Base-by-base conservation (phyloP, 1,139 yeast genomes). In the Kurtzmaniella quercitrusa region DNA sequence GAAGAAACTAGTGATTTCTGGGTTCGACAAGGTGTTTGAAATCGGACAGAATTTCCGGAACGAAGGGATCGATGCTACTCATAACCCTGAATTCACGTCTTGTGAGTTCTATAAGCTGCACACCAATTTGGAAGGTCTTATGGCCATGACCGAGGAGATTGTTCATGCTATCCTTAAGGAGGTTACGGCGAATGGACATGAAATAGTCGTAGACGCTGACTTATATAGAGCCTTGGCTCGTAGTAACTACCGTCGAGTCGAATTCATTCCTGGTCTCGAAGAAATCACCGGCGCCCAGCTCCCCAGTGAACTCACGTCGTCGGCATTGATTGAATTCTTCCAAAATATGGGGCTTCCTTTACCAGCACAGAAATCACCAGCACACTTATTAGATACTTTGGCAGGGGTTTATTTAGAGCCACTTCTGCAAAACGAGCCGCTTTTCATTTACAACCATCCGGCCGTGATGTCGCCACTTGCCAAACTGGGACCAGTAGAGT, bases 11-110 rank as follows among this genome's bases (percentile, higher is more conserved):
- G 77, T 90, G 1, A 81, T 91, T 37, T 74, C 87, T 3, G 98
- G 98, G 2, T 81, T 91, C 55, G 96, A 90, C 50, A 79, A 77
- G 52, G 82, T 93, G 5, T 93, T 81, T 63, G 98, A 93, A 58
- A 79, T 93, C 41, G 98, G 98, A 0, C 77, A 77, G 45, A 82
- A 77, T 41, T 93, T 91, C 60, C 72, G 98, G 51, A 93, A 93
- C 57, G 98, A 93, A 64, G 97, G 98, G 4, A 74, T 91, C 39
- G 98, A 93, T 60, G 75, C 83, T 46, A 88, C 96, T 1, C 98
- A 93, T 60, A 93, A 93, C 66, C 97, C 97, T 0, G 98, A 93
- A 62, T 93, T 91, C 58, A 84, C 96, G 14, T 81, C 93, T 11
- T 90, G 97, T 66, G 98, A 93, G 63, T 90, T 91, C 58, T 93